Conservation (phyloP, 192 early-diverging fungal genomes). For the Coemansia sp. region DNA sequence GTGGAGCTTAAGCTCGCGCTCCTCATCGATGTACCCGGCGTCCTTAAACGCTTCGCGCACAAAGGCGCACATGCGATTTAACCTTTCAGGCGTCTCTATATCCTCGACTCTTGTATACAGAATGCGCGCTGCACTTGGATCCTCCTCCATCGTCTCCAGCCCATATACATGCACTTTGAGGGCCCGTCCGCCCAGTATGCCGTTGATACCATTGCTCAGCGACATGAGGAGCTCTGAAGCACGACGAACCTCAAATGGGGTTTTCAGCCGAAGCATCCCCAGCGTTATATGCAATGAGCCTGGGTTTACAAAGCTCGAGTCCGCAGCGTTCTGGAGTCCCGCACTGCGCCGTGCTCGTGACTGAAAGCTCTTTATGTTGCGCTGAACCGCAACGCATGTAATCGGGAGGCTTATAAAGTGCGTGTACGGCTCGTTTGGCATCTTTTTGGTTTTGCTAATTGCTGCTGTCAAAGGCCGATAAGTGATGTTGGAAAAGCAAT, state of each 20-base stretch:
- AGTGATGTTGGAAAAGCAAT: too few species aligned
- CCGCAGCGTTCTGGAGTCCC: background rate
- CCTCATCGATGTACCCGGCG: slow-evolving; percentile 43
- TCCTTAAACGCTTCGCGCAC: slow-evolving; percentile 26
- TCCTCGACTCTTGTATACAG: slow-evolving; percentile 31
- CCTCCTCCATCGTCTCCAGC: slow-evolving; percentile 31
- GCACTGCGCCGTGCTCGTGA: background rate
- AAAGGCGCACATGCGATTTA: slow-evolving; percentile 23
- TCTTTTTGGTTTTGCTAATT: too few species aligned
- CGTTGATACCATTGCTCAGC: slow-evolving; percentile 14
- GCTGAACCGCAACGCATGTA: slow-evolving; percentile 21
- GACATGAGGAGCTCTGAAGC: slow-evolving; percentile 33
- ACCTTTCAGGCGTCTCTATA: slow-evolving; percentile 9
- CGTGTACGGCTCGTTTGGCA: slow-evolving; percentile 29
- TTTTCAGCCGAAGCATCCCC: slow-evolving; percentile 45
- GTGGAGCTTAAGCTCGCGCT: slow-evolving; percentile 39
- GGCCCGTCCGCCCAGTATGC: slow-evolving; percentile 10
- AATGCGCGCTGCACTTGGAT: slow-evolving; percentile 14
- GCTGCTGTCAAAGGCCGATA: too few species aligned
- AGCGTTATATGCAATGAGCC: slow-evolving; percentile 34
- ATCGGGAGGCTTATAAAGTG: slow-evolving; percentile 47
- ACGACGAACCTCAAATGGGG: slow-evolving; percentile 7
- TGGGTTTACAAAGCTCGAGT: slow-evolving; percentile 16
- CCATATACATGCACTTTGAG: slow-evolving; percentile 23
- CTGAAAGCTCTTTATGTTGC: slow-evolving; percentile 28